Evolutionary conservation across 306 rosid genomes (phyloP).

Genomic region (Vigna mungo): DNA sequence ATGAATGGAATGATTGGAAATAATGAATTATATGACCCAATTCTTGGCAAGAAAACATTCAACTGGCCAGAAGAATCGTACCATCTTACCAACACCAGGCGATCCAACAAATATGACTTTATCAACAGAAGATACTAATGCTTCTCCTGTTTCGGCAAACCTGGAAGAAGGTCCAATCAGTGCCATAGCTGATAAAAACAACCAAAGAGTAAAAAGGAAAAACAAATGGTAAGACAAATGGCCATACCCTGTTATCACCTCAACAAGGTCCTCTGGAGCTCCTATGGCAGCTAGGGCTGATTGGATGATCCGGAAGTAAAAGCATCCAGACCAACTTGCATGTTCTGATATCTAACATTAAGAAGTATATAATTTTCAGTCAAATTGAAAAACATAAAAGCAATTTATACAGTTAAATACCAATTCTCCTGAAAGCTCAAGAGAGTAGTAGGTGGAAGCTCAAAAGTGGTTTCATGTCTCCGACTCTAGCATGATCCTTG

Average conservation of each 20-base stretch:
- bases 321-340: slow-evolving; percentile 98
- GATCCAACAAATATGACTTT: slow-evolving; percentile 92
- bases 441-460: not conserved
- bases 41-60: slow-evolving; percentile 3
- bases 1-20: slow-evolving; percentile 28
- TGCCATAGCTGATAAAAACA: slow-evolving; percentile 34
- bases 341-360: slow-evolving; percentile 81
- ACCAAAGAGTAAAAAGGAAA: slow-evolving; percentile 3
- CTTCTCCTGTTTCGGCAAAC: slow-evolving; percentile 94
- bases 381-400: slow-evolving; percentile 39
- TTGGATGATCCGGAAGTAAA: slow-evolving; percentile 83
- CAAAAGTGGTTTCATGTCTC: not conserved
- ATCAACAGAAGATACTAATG: slow-evolving; percentile 87
- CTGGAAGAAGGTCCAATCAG: slow-evolving; percentile 50
- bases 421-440: slow-evolving; percentile 10
- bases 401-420: not conserved
- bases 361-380: slow-evolving; percentile 40
- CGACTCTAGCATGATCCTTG: slow-evolving; percentile 12
- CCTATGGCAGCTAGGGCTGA: slow-evolving; percentile 97
- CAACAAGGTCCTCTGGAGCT: slow-evolving; percentile 94
- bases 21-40: slow-evolving; percentile 28
- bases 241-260: slow-evolving; percentile 80
- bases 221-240: slow-evolving; percentile 24
- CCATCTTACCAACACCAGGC: slow-evolving; percentile 93
- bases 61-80: slow-evolving; percentile 55